Evolutionary conservation across 176 grass and related monocot genomes (phyloP).

Genomic region (Areca catechu): DNA sequence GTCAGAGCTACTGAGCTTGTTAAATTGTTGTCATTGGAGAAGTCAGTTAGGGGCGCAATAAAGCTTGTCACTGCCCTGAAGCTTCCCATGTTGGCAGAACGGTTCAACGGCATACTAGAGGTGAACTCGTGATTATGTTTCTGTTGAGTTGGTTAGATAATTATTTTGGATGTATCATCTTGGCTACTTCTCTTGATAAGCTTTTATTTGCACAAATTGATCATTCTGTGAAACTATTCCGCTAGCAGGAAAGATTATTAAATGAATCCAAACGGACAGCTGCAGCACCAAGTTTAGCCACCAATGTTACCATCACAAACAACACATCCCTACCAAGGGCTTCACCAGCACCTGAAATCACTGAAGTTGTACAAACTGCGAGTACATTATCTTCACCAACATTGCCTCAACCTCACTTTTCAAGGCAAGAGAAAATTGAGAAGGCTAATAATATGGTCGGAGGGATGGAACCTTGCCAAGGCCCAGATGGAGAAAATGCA

Average conservation of each 20-base stretch:
- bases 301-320: not conserved
- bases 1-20: conserved; percentile 76
- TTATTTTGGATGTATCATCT: not conserved
- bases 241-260: conserved; percentile 73
- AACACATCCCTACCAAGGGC: conserved; percentile 3
- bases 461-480: conserved; percentile 11
- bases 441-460: conserved; percentile 10
- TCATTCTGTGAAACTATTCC: not conserved
- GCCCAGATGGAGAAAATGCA: not conserved
- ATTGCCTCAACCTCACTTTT: conserved; percentile 7
- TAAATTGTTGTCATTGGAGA: conserved; percentile 64
- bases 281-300: not conserved
- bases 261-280: conserved; percentile 18
- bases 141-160: not conserved
- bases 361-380: conserved; percentile 14
- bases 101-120: conserved; percentile 75
- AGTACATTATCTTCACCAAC: conserved; percentile 6
- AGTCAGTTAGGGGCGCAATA: conserved; percentile 86
- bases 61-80: conserved; percentile 83
- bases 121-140: conserved; percentile 22
- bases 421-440: conserved; percentile 18
- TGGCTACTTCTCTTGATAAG: not conserved
- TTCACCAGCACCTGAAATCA: conserved; percentile 13
- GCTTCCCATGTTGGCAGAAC: conserved; percentile 79
- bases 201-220: not conserved